Conservation (phyloP, 2,329 filamentous ascomycete species). For the Talaromyces sp. region DNA sequence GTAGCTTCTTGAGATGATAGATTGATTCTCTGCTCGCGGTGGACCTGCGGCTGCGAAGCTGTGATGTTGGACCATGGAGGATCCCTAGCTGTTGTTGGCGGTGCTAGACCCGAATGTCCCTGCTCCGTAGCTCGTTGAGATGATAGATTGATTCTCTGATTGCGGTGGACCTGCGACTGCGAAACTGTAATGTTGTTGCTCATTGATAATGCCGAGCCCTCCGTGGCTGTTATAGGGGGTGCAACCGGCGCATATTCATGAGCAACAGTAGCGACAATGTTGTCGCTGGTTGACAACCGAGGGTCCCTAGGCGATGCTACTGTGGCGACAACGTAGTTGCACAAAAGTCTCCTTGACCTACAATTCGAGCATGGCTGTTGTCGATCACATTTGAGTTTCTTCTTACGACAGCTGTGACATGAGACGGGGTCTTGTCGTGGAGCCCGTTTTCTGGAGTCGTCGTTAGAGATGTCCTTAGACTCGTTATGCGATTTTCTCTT, state of each 20-base stretch:
- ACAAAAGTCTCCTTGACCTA: slow-evolving; percentile 28
- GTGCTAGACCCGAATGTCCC: too few relatives aligned
- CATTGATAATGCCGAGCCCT: slow-evolving; percentile 15
- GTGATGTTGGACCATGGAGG: slow-evolving; percentile 17
- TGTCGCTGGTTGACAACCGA: too few relatives aligned
- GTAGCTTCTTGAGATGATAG: slow-evolving; percentile 9
- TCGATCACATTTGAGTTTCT: slow-evolving; percentile 54
- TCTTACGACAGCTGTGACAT: slow-evolving; percentile 37
- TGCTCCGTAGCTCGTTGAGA: too few relatives aligned
- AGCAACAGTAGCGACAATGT: too few relatives aligned
- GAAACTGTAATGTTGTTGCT: slow-evolving; percentile 20
- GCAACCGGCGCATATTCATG: too few relatives aligned
- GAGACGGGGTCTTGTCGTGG: slow-evolving; percentile 39
- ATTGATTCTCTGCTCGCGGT: slow-evolving; percentile 30
- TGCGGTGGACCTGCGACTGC: too few relatives aligned
- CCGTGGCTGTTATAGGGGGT: neutral
- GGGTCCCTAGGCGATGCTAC: too few relatives aligned
- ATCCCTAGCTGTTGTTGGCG: too few relatives aligned
- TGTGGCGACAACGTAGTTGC: slow-evolving; percentile 24
- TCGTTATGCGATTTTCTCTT: slow-evolving; percentile 23
- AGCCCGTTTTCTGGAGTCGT: slow-evolving; percentile 20
- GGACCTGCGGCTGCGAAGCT: slow-evolving; percentile 21
- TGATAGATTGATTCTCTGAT: too few relatives aligned
- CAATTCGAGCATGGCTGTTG: slow-evolving; percentile 51
- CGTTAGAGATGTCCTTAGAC: neutral